A percentile compares a stretch with the other conserved stretches of the same genome.
phyloP scores from a whole-genome alignment of 1,284 basidiomycete genomes.

The Cryptococcus floricola region DNA sequence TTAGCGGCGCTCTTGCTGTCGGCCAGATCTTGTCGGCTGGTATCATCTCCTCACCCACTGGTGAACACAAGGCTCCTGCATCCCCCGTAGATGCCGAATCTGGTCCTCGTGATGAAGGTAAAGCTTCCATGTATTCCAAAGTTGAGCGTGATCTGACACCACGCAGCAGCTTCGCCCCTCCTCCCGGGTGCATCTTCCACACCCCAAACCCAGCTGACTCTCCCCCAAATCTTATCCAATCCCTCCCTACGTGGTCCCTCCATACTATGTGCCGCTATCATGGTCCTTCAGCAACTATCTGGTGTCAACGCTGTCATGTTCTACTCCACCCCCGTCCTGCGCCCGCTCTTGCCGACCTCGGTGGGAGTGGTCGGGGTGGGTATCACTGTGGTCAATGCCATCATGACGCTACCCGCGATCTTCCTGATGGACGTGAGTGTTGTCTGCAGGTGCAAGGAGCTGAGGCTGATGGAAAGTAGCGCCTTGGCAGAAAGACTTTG shows the following conservation, averaged over 20 bases:
- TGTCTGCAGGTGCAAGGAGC: neutral
- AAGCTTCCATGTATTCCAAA: neutral
- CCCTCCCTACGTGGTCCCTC: slow-evolving; percentile 64
- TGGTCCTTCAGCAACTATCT: slow-evolving; percentile 73
- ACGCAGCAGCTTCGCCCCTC: neutral
- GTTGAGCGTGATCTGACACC: neutral
- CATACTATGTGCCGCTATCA: slow-evolving; percentile 65
- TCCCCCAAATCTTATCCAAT: slow-evolving; percentile 50
- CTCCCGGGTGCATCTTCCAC: neutral
- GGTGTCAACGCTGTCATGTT: slow-evolving; percentile 80
- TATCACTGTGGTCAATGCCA: slow-evolving; percentile 66
- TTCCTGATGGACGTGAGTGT: slow-evolving; percentile 70
- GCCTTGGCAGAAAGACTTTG: slow-evolving; percentile 48
- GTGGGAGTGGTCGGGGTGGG: slow-evolving; percentile 54
- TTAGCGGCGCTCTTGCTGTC: slow-evolving; percentile 61
- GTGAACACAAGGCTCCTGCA: neutral
- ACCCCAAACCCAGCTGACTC: slow-evolving; percentile 20
- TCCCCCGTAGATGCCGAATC: neutral
- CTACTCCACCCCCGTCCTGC: slow-evolving; percentile 82
- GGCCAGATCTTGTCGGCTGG: slow-evolving; percentile 56
- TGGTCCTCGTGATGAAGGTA: slow-evolving; percentile 7
- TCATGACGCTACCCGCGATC: slow-evolving; percentile 77
- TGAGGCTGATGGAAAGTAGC: slow-evolving; percentile 17
- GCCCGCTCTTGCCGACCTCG: slow-evolving; percentile 67
- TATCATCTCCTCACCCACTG: slow-evolving; percentile 1